Base-by-base conservation (phyloP, 2,329 filamentous ascomycete genomes). In the Laburnicola sp. region DNA sequence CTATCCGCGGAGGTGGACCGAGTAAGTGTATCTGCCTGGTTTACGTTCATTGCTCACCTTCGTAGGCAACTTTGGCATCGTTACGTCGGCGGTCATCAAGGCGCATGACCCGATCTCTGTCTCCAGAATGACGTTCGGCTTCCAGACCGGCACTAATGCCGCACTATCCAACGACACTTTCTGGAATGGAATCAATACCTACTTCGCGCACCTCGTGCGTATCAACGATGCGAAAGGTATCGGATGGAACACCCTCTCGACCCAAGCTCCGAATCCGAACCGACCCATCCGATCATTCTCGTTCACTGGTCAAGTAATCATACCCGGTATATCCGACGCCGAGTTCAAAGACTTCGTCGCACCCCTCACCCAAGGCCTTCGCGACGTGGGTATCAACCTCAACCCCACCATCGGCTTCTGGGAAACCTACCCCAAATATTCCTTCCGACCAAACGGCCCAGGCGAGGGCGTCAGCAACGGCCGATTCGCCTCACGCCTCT, bases 1-100 rank as follows among this genome's bases (percentile, higher is more conserved):
- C 65, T 0, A 54, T 70, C 22, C 59, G 66, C 9, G 65, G 66
- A 23, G 66, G 66, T 4, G 68, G 68, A 2, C 63, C 63, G n/a
- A 56, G 66, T 63, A 57, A 48, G 56, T 45, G 2, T 23, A 5
- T 28, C 2, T 31, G 27, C 10, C 1, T 4, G 39, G 4, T 2
- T 16, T 38, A 3, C 16, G 2, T 27, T 47, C 4, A 46, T 11
- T 51, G 32, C 34, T 44, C 7, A 51, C 27, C 21, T 16, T 9
- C 4, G 3, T 43, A 66, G 62, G 63, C 26, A 70, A 66, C 45
- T 68, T 60, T 44, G 65, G 66, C 3, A 58, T 69, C 27, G 61
- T 67, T 0, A 66, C 64, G 8, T 65, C 63, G 11, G 59, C 57
- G 0, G 54, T 69, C 9, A 51, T 69, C 16, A 68, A 68, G 51